Base-by-base conservation (phyloP, 2,329 filamentous ascomycete genomes). In the Aspergillus quadricinctus region DNA sequence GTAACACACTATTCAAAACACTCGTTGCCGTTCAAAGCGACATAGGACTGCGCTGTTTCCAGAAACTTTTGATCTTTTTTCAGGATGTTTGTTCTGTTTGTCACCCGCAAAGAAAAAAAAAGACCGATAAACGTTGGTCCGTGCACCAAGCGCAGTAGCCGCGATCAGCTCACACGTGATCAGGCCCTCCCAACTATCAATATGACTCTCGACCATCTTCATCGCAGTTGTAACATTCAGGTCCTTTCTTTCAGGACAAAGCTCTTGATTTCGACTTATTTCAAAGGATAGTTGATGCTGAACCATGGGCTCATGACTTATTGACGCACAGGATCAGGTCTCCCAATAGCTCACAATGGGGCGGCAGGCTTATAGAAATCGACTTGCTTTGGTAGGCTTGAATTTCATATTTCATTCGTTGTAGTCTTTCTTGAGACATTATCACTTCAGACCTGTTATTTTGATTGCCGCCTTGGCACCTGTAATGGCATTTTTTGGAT, bases 351-450 rank as follows among this genome's bases (percentile, higher is more conserved):
- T 31, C 53, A 57, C 60, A 49, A 77, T 78, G 77, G 77, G 76
- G 57, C 72, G 76, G 62, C 75, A 75, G 59, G 73, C 75, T 59
- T 77, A 77, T 64, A 64, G 77, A 64, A 75, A 73, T 57, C 66
- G 76, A 59, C 70, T 78, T 55, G 77, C 75, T 64, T 62, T 78
- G 75, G 76, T 78, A 77, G 67, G 75, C 61, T 60, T 41, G 56
- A 51, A 49, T 46, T 58, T 55, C 43, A 46, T 46, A 23, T 23
- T 56, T 45, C 46, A 53, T 52, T 23, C 21, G 28, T 41, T 46
- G 41, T 19, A 27, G 8, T 51, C 29, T 45, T 48, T 17, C 40
- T 53, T 49, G 28, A 29, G 21, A 23, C 7, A 21, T n/a, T 9
- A 43, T 21, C 9, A 11, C n/a, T 43, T 23, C 10, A 43, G 4